Base-by-base conservation (phyloP, 2,329 filamentous ascomycete genomes). In the Ascochyta koolunga region DNA sequence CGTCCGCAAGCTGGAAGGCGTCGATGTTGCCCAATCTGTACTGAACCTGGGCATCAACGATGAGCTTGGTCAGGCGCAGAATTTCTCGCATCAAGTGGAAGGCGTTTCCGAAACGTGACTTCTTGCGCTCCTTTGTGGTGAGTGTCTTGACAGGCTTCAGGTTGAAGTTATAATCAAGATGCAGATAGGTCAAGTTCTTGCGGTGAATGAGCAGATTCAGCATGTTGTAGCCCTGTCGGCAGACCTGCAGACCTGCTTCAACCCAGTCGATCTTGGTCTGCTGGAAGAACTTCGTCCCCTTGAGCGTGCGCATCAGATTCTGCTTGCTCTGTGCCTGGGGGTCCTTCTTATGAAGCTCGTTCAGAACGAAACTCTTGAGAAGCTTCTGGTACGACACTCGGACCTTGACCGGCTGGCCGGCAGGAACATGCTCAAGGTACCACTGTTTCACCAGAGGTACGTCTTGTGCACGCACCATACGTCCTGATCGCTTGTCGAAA, bases 11-110 rank as follows among this genome's bases (percentile, higher is more conserved):
- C 76, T 99, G 95, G 81, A 99, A 99, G 32, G 96, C 95, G 76
- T 99, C 95, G 60, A 99, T 98, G 69, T 99, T 99, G 54, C 96
- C 96, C 33, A 99, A 81, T 24, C 95, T 89, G 72, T 98, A 99
- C 75, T 99, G 95, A 21, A 99, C 96, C 74, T 99, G 96, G 2
- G 95, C 93, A 76, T 99, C 95, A 37, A 99, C 95, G 69, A 99
- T 98, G 61, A 99, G 84, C 78, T 99, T 99, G 0, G 95, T 99
- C 62, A 99, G 75, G 41, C 96, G 89, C 49, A 99, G 78, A 56
- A 99, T 99, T 78, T 99, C 95, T 73, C 95, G 89, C 95, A 99
- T 99, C 53, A 99, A 78, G 77, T 99, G 95, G 82, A 99, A 99
- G 18, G 95, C 96, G 72, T 99, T 99, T 80, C 95, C 95, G 65